A percentile compares a stretch with the other conserved stretches of the same genome.
Evolutionary conservation across 1,284 basidiomycete species (phyloP).

Genomic region (Leccinum fuscescens): DNA sequence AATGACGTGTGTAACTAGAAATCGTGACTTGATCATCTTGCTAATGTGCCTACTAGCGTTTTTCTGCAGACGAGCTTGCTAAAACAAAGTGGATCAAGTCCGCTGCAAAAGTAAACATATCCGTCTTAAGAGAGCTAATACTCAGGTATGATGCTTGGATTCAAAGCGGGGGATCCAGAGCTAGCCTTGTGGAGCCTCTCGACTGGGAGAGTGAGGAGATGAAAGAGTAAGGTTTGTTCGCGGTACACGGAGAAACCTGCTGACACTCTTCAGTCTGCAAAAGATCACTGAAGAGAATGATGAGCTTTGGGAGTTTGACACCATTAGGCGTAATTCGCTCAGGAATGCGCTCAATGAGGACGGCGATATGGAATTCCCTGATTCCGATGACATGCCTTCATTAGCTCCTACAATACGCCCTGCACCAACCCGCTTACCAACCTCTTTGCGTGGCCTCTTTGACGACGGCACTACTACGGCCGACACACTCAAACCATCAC

Average conservation of each 20-base stretch:
- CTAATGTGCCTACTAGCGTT: constrained; percentile 53
- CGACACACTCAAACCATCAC: constrained; percentile 44
- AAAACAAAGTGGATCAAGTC: constrained; percentile 95
- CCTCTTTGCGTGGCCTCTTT: constrained; percentile 68
- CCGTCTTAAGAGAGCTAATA: constrained; percentile 83
- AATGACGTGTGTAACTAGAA: constrained; percentile 54
- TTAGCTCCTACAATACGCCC: constrained; percentile 49
- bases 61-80: constrained; percentile 85
- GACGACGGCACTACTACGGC: constrained; percentile 46
- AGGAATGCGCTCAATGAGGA: constrained; percentile 22
- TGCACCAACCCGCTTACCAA: constrained; percentile 52
- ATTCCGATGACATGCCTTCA: constrained; percentile 28
- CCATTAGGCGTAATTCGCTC: constrained; percentile 50
- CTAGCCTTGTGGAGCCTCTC: constrained; percentile 73
- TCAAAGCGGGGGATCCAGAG: constrained; percentile 76
- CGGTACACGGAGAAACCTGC: constrained; percentile 1
- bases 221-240: constrained; percentile 41
- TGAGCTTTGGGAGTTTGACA: constrained; percentile 76
- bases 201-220: constrained; percentile 69
- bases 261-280: constrained; percentile 33
- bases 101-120: constrained; percentile 65
- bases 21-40: background rate
- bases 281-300: constrained; percentile 40
- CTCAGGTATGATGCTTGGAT: constrained; percentile 74
- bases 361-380: constrained; percentile 20